phyloP scores from a whole-genome alignment of 139 green algal species.

The Tetraselmis chui region DNA sequence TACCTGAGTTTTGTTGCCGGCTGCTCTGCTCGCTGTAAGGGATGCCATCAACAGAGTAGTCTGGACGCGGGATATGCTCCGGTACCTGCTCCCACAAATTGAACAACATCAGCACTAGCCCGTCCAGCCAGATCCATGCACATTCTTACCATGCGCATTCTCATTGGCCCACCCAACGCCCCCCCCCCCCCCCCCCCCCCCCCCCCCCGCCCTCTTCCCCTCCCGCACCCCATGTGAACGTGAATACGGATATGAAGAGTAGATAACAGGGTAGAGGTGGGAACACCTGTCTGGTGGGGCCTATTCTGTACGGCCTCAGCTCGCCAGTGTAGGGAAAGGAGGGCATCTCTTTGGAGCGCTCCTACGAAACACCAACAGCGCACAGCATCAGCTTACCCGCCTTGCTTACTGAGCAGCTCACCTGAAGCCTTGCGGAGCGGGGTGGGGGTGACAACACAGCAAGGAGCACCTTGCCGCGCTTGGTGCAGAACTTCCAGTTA shows the following conservation, averaged over 20 bases:
- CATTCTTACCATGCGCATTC: too few species aligned
- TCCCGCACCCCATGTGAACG: slow-evolving; percentile 10
- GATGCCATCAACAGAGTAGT: slow-evolving; percentile 54
- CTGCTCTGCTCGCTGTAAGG: slow-evolving; percentile 65
- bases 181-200: too few species aligned
- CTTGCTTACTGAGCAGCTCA: too few species aligned
- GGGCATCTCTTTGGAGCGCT: slow-evolving; percentile 51
- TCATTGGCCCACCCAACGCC: too few species aligned
- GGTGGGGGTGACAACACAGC: too few species aligned
- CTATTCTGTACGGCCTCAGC: slow-evolving; percentile 70
- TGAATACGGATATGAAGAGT: too few species aligned
- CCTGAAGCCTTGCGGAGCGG: too few species aligned
- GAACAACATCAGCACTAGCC: too few species aligned
- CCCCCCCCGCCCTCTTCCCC: neutral
- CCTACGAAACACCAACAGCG: slow-evolving; percentile 12
- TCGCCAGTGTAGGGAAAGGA: slow-evolving; percentile 79
- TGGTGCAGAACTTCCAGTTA: slow-evolving; percentile 73
- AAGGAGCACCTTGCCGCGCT: slow-evolving; percentile 45
- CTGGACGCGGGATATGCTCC: slow-evolving; percentile 52
- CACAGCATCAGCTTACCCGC: too few species aligned
- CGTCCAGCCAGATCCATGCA: too few species aligned
- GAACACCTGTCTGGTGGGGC: slow-evolving; percentile 51
- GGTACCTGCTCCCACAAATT: too few species aligned
- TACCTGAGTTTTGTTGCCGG: slow-evolving; percentile 60
- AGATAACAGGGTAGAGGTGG: neutral